A percentile compares a stretch with the other conserved stretches of the same genome.
phyloP scores from a whole-genome alignment of 2,329 filamentous ascomycete genomes.

The Arthroderma sp. region DNA sequence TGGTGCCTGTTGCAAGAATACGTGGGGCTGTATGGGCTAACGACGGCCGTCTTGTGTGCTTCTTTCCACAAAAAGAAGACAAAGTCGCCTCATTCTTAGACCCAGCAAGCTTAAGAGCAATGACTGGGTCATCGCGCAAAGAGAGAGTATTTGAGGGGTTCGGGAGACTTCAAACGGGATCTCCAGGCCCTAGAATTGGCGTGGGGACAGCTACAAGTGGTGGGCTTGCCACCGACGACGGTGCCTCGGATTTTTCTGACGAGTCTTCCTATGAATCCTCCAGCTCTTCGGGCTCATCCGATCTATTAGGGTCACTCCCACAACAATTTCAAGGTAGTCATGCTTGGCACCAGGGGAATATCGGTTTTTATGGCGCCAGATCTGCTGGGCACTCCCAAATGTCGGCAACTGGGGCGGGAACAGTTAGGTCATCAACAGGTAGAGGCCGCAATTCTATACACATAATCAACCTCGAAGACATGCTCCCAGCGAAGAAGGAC shows the following conservation, averaged over 20 bases:
- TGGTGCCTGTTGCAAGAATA: slow-evolving; percentile 49
- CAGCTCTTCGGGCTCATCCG: slow-evolving; percentile 33
- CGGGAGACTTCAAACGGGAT: slow-evolving; percentile 43
- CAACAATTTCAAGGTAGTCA: slow-evolving; percentile 37
- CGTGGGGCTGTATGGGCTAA: slow-evolving; percentile 46
- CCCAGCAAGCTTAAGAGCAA: slow-evolving; percentile 35
- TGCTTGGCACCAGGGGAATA: slow-evolving; percentile 38
- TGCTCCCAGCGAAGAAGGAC: slow-evolving; percentile 65
- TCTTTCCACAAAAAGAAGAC: slow-evolving; percentile 41
- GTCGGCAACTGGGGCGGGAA: slow-evolving; percentile 44
- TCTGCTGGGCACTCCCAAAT: slow-evolving; percentile 36
- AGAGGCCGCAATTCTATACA: slow-evolving; percentile 56
- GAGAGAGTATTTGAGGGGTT: slow-evolving; percentile 51
- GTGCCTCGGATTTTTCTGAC: slow-evolving; percentile 34
- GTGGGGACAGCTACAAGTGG: slow-evolving; percentile 33
- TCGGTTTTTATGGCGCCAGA: slow-evolving; percentile 45
- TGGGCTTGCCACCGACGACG: slow-evolving; percentile 30
- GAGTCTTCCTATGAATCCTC: slow-evolving; percentile 50
- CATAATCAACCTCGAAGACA: slow-evolving; percentile 54
- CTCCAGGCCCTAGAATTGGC: slow-evolving; percentile 34
- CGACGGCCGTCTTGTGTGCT: slow-evolving; percentile 45
- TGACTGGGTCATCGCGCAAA: slow-evolving; percentile 34
- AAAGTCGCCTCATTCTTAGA: slow-evolving; percentile 39
- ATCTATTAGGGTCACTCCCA: slow-evolving; percentile 32
- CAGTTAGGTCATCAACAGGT: slow-evolving; percentile 29